Base-by-base conservation (phyloP, 75 land plant species). In the Picea sitchensis region DNA sequence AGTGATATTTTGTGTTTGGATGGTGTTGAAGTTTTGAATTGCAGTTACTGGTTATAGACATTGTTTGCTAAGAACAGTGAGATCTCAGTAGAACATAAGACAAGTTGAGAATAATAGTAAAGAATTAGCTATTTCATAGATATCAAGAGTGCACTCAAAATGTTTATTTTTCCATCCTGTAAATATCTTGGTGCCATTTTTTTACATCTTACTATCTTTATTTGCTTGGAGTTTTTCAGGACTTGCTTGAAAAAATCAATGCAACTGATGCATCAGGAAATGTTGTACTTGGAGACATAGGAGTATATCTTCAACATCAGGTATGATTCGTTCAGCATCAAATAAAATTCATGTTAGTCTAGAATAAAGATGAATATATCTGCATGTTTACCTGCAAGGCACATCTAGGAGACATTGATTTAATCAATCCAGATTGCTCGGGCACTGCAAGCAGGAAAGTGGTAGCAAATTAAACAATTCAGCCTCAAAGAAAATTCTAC, bases 211-310 rank as follows among this genome's bases (percentile, higher is more conserved):
- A 71, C 17, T 14, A 12, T 20, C 14, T 44, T 8, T 71, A 47
- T 3, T 18, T 20, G 51, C 17, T 69, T 71, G 54, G 41, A 71
- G 11, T 44, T 75, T 62, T 54, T 79, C 84, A 98, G 99, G 84
- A 91, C 30, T 83, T 93, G 76, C 80, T 98, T 51, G 82, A 89
- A 77, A 89, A 87, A 59, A 83, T 86, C 41, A 91, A 91, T 80
- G 90, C 87, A 20, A 93, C 78, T 41, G 99, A 98, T 92, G 96
- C 98, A 67, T 95, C 98, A 61, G 99, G 99, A 72, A 98, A 98
- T 78, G 82, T 81, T 60, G 78, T 93, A 20, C 90, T 98, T 71
- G 82, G 90, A 77, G 99, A 98, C 77, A 82, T 95, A 78, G 99
- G 99, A 20, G 94, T 88, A 1, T 85, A 90, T 77, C 76, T 93